phyloP scores from a whole-genome alignment of 371 early-diverging fungal species.

The Mortierella sp. region DNA sequence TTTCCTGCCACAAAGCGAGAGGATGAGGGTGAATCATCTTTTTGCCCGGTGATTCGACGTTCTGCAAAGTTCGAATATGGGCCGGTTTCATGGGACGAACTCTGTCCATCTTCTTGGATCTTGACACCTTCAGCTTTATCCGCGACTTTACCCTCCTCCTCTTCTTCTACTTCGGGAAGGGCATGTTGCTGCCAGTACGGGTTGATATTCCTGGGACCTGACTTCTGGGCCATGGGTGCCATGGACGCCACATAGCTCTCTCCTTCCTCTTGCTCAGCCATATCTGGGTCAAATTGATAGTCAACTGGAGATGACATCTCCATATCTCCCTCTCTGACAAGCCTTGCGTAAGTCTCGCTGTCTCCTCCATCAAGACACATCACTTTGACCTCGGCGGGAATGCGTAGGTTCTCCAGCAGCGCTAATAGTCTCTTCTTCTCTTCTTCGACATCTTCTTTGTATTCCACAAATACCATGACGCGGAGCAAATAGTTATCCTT shows the following conservation, averaged over 20 bases:
- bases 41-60: not conserved
- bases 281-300: not conserved
- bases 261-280: not conserved
- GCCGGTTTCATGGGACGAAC: conserved; percentile 35
- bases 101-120: conserved; percentile 14
- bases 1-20: not conserved
- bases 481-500: conserved; percentile 62
- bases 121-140: not conserved
- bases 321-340: conserved; percentile 34
- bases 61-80: conserved; percentile 21
- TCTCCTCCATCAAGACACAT: conserved; percentile 61
- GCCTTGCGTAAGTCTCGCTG: conserved; percentile 57
- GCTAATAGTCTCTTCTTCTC: conserved; percentile 62
- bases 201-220: conserved; percentile 25
- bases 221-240: conserved; percentile 19
- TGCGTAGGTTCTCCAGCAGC: conserved; percentile 67
- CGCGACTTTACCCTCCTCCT: conserved; percentile 19
- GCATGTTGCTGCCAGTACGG: conserved; percentile 35
- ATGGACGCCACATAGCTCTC: not conserved
- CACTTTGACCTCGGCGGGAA: conserved; percentile 67
- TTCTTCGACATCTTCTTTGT: conserved; percentile 62
- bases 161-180: conserved; percentile 16
- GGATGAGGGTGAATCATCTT: conserved; percentile 7
- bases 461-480: conserved; percentile 74
- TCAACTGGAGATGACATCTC: conserved; percentile 1